Conservation (phyloP, 1,284 basidiomycete genomes). For the Gyrodon tennesseensis region DNA sequence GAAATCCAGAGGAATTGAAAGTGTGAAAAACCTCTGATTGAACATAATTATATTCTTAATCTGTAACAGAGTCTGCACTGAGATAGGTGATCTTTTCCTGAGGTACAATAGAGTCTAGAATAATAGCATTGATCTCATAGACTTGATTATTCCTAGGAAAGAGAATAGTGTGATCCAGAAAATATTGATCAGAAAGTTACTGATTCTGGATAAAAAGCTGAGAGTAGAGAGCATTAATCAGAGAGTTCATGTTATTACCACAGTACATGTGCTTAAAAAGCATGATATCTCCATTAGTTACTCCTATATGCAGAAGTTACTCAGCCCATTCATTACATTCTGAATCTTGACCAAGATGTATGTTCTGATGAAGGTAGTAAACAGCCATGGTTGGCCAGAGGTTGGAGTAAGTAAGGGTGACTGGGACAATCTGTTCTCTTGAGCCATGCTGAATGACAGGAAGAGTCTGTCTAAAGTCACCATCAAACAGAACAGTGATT, state of each 20-base stretch:
- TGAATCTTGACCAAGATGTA: background rate
- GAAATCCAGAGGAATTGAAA: slow-evolving; percentile 35
- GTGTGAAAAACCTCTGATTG: slow-evolving; percentile 35
- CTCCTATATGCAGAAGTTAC: slow-evolving; percentile 49
- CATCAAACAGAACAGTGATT: too few species aligned
- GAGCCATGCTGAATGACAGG: too few species aligned
- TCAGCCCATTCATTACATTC: slow-evolving; percentile 41
- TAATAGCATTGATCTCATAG: slow-evolving; percentile 24
- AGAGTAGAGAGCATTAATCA: slow-evolving; percentile 31
- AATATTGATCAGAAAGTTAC: slow-evolving; percentile 12
- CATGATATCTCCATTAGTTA: slow-evolving; percentile 30
- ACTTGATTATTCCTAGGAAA: slow-evolving; percentile 15
- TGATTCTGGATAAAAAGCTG: background rate
- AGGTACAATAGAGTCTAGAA: slow-evolving; percentile 4
- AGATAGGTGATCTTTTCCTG: background rate
- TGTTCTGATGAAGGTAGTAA: background rate
- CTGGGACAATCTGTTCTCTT: too few species aligned
- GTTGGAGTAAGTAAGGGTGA: too few species aligned
- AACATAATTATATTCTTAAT: slow-evolving; percentile 21
- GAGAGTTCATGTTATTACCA: slow-evolving; percentile 19
- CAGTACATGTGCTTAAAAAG: slow-evolving; percentile 40
- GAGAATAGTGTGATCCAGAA: slow-evolving; percentile 26
- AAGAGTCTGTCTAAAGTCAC: too few species aligned
- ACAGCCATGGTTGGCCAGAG: background rate
- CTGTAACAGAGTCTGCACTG: slow-evolving; percentile 13